A percentile compares a stretch with the other conserved stretches of the same genome.
Evolutionary conservation across 2,329 filamentous ascomycete species (phyloP).

Genomic region (Diaporthe citrichinensis): DNA sequence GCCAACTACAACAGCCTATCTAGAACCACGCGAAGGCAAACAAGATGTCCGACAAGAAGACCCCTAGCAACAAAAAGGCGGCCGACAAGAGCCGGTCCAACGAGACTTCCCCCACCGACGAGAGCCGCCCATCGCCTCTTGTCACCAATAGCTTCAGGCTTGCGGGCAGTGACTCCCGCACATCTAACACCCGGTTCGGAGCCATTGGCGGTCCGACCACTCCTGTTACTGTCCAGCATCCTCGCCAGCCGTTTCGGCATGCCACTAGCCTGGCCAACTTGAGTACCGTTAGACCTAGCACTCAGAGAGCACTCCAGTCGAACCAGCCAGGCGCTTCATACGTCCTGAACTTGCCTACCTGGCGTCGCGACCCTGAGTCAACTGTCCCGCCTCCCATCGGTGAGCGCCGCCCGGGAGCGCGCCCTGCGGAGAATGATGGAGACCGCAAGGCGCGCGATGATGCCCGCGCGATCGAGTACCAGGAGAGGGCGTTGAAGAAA

Average conservation of each 20-base stretch:
- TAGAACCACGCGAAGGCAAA: not conserved
- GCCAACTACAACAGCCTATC: not conserved
- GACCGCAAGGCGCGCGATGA: too few relatives aligned
- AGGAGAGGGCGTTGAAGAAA: not conserved
- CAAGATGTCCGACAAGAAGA: not conserved
- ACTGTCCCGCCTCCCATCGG: too few relatives aligned
- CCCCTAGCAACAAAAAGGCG: not conserved
- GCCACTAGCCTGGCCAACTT: not conserved
- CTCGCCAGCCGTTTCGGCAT: not conserved
- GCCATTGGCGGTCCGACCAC: not conserved
- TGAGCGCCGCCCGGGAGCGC: too few relatives aligned
- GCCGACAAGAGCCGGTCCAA: not conserved
- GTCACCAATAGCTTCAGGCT: not conserved
- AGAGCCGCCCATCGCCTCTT: not conserved
- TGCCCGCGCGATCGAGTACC: too few relatives aligned
- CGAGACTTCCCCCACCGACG: too few relatives aligned
- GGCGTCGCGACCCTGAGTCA: not conserved
- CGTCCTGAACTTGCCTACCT: not conserved
- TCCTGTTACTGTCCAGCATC: fast-evolving
- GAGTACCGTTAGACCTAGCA: fast-evolving
- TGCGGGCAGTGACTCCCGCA: fast-evolving
- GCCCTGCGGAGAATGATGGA: too few relatives aligned
- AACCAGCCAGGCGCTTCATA: not conserved
- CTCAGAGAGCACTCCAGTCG: not conserved
- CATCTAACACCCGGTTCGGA: not conserved